Percentiles rank a stretch among this genome's conserved stretches.
phyloP scores from a whole-genome alignment of 768 basidiomycete species.

The Kwoniella sp. region DNA sequence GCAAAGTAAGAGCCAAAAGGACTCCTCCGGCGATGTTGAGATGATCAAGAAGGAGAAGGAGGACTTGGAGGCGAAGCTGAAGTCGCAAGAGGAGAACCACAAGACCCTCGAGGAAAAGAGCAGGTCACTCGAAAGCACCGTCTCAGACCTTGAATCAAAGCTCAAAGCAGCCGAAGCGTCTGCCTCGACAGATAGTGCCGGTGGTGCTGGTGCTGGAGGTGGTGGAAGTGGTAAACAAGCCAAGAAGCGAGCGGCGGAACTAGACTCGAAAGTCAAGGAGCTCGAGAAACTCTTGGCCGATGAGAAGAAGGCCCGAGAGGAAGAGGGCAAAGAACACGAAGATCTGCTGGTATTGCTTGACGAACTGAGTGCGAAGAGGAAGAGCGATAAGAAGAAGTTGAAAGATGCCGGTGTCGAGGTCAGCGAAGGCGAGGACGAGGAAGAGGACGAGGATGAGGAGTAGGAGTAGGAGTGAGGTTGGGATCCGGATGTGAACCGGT shows the following conservation, averaged over 20 bases:
- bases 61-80: constrained; percentile 19
- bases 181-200: not conserved
- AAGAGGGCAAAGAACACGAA: constrained; percentile 94
- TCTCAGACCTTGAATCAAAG: constrained; percentile 33
- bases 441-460: constrained; percentile 59
- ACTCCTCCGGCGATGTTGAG: constrained; percentile 5
- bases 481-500: too few species aligned
- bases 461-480: constrained; percentile 1
- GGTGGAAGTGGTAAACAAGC: constrained; percentile 21
- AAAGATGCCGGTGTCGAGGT: constrained; percentile 77
- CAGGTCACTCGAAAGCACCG: constrained; percentile 23
- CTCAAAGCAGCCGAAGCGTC: constrained; percentile 8
- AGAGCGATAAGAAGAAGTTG: constrained; percentile 78
- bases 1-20: not conserved
- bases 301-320: constrained; percentile 70
- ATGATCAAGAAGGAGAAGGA: constrained; percentile 18
- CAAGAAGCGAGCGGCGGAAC: constrained; percentile 25
- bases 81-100: constrained; percentile 19
- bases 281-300: constrained; percentile 59
- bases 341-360: constrained; percentile 91
- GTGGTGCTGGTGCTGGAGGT: not conserved
- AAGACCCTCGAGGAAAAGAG: constrained; percentile 20
- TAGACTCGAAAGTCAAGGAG: constrained; percentile 27
- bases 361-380: constrained; percentile 82
- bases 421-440: constrained; percentile 79